Percentiles rank a stretch among this genome's conserved stretches.
Evolutionary conservation across 331 rosid species (phyloP).

Genomic region (Phaseolus coccineus): DNA sequence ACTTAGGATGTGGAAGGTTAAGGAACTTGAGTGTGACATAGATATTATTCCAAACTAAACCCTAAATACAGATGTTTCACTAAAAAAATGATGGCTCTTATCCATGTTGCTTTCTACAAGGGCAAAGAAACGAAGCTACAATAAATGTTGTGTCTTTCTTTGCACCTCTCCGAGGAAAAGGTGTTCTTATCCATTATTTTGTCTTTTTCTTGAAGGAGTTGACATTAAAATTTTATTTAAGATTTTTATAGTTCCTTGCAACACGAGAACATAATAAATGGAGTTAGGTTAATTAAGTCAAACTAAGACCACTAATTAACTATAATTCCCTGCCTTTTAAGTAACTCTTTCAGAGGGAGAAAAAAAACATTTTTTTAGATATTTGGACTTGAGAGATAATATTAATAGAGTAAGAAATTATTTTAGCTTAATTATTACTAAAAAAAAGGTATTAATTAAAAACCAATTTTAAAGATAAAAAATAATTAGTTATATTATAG

Average conservation of each 20-base stretch:
- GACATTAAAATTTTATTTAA: neutral
- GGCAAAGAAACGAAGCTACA: conserved; percentile 7
- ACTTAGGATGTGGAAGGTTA: too few relatives aligned
- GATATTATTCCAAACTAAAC: too few relatives aligned
- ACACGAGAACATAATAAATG: neutral
- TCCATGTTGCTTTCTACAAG: neutral
- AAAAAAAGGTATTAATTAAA: too few relatives aligned
- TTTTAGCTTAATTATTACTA: neutral
- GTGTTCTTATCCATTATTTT: conserved; percentile 19
- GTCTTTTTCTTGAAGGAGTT: neutral
- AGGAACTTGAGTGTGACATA: too few relatives aligned
- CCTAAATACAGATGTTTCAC: too few relatives aligned
- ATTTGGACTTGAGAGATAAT: neutral
- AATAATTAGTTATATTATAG: too few relatives aligned
- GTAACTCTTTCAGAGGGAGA: neutral
- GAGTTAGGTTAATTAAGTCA: conserved; percentile 1
- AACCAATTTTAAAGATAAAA: too few relatives aligned
- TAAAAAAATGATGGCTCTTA: neutral
- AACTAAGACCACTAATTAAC: neutral
- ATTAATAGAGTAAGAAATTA: neutral
- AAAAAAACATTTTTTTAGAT: neutral
- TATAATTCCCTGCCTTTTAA: neutral
- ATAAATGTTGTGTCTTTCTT: neutral
- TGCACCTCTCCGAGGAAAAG: neutral
- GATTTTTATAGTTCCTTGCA: neutral